Percentiles rank a stretch among this genome's conserved stretches.
Evolutionary conservation across 371 early-diverging fungal genomes (phyloP).

Genomic region (Mucor ambiguus): DNA sequence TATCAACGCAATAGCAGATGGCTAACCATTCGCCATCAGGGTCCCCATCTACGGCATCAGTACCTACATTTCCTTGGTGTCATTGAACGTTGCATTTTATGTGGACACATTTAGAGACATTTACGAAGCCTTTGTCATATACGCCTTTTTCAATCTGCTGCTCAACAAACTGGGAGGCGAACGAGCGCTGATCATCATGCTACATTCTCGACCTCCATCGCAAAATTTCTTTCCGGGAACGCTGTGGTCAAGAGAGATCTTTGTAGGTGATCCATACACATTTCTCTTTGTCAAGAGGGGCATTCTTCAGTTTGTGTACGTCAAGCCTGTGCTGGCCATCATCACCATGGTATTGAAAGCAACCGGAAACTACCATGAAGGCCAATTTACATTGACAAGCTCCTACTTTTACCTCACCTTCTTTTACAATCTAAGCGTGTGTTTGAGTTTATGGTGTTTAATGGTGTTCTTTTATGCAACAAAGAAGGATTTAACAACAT

Average conservation of each 20-base stretch:
- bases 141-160: slow-evolving; percentile 90
- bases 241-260: slow-evolving; percentile 76
- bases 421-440: slow-evolving; percentile 87
- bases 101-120: slow-evolving; percentile 93
- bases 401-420: slow-evolving; percentile 85
- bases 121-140: slow-evolving; percentile 97
- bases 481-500: slow-evolving; percentile 76
- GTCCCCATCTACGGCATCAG: slow-evolving; percentile 92
- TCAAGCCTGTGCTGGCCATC: slow-evolving; percentile 84
- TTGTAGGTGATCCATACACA: slow-evolving; percentile 87
- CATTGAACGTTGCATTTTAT: slow-evolving; percentile 78
- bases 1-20: no score
- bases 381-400: slow-evolving; percentile 68
- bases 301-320: slow-evolving; percentile 91
- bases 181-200: slow-evolving; percentile 74
- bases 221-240: slow-evolving; percentile 87
- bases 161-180: slow-evolving; percentile 95
- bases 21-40: slow-evolving; percentile 41
- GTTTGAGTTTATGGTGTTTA: slow-evolving; percentile 83
- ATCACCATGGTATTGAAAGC: slow-evolving; percentile 82
- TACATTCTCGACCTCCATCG: slow-evolving; percentile 77
- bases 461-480: slow-evolving; percentile 89
- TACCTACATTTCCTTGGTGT: slow-evolving; percentile 79
- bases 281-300: slow-evolving; percentile 90
- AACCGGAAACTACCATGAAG: slow-evolving; percentile 79